Percentiles rank a stretch among this genome's conserved stretches.
These are phyloP conservation scores for Rauvolfia tetraphylla DNA, from an alignment of 257 asterid species.

Conservation along the genomic window DNA sequence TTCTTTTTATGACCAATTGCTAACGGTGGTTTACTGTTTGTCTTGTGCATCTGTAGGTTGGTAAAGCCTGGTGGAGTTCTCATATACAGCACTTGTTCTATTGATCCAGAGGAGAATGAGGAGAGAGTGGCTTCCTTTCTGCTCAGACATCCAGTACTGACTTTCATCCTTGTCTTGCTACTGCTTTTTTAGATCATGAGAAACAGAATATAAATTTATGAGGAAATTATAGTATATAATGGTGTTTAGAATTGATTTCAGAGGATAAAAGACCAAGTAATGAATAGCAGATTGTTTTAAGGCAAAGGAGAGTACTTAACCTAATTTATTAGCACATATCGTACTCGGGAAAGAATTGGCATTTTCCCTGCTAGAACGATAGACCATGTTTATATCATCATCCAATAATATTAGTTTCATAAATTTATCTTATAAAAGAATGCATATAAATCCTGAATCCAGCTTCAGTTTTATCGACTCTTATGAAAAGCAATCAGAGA, in stretches of 20 bases:
- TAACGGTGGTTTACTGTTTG: background rate
- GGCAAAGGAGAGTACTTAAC: background rate
- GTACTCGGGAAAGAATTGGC: background rate
- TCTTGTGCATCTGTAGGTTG: slow-evolving; percentile 47
- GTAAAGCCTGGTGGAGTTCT: slow-evolving; percentile 78
- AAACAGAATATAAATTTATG: background rate
- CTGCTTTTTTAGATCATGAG: slow-evolving; percentile 3
- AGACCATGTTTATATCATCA: no score
- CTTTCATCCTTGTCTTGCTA: background rate
- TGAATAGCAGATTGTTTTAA: background rate
- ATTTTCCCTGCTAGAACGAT: background rate
- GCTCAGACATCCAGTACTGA: slow-evolving; percentile 58
- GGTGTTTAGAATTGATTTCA: background rate
- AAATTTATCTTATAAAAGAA: background rate
- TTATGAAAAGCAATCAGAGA: background rate
- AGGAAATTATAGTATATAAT: background rate
- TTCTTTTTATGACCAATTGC: background rate
- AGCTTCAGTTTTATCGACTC: background rate
- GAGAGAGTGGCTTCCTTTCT: slow-evolving; percentile 87
- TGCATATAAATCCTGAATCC: background rate
- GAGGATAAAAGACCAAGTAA: background rate
- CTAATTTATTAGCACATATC: background rate
- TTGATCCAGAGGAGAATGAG: slow-evolving; percentile 84
- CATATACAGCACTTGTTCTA: slow-evolving; percentile 87
- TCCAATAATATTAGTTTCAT: background rate